phyloP scores from a whole-genome alignment of 1,139 yeast genomes.

The Meyerozyma smithsonii region DNA sequence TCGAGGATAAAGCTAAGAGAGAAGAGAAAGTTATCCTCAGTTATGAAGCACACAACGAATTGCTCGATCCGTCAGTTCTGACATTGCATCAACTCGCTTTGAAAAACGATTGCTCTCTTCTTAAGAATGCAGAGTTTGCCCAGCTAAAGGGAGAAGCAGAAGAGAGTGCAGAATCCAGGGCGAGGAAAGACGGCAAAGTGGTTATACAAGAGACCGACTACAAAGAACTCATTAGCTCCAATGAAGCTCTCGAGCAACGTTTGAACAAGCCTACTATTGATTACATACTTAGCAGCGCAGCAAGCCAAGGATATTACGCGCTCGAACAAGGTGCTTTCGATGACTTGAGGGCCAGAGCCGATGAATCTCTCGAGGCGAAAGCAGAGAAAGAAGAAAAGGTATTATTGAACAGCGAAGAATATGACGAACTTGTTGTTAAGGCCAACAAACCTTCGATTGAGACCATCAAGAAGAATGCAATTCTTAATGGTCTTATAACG shows the following conservation, averaged over 20 bases:
- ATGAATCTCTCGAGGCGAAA: constrained; percentile 19
- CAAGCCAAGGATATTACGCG: constrained; percentile 14
- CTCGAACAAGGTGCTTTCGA: constrained; percentile 7
- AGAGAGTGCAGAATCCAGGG: constrained; percentile 14
- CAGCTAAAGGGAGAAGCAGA: constrained; percentile 9
- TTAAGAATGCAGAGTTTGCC: constrained; percentile 12
- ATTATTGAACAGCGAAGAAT: constrained; percentile 21
- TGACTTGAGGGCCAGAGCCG: constrained; percentile 8
- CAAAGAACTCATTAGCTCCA: constrained; percentile 4
- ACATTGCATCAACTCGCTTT: constrained; percentile 17
- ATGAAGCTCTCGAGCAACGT: not conserved
- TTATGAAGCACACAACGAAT: constrained; percentile 13
- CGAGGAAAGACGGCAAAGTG: constrained; percentile 10
- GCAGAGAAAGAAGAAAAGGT: constrained; percentile 21
- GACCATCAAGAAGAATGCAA: constrained; percentile 23
- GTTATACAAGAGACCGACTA: constrained; percentile 9
- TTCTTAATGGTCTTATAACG: constrained; percentile 13
- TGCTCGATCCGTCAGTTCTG: constrained; percentile 20
- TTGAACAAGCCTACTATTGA: constrained; percentile 15
- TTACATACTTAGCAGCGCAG: constrained; percentile 19
- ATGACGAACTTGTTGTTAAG: constrained; percentile 28
- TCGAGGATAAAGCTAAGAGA: constrained; percentile 17
- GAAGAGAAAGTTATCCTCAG: constrained; percentile 16
- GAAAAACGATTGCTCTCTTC: constrained; percentile 13
- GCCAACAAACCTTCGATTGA: constrained; percentile 38